Evolutionary conservation across 495 filamentous ascomycete species (phyloP).

Genomic region (Penicillium macrosclerotiorum): DNA sequence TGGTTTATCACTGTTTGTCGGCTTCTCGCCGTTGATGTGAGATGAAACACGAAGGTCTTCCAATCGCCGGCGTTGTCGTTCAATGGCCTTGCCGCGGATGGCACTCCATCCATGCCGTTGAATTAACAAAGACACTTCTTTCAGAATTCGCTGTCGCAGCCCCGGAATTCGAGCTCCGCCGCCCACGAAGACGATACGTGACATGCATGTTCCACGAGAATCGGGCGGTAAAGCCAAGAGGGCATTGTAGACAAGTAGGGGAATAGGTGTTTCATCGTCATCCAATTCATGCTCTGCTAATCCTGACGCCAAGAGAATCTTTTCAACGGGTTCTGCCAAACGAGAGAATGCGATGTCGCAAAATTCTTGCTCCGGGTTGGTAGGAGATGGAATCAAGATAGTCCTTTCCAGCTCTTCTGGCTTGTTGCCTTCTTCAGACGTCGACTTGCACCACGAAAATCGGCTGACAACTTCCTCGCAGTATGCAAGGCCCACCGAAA

Average conservation of each 20-base stretch:
- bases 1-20: conserved; percentile 10
- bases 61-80: conserved; percentile 52
- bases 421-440: conserved; percentile 5
- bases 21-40: conserved; percentile 18
- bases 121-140: conserved; percentile 66
- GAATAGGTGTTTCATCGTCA: conserved; percentile 79
- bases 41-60: conserved; percentile 41
- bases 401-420: conserved; percentile 1
- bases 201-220: conserved; percentile 80
- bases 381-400: conserved; percentile 46
- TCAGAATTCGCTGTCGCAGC: conserved; percentile 72
- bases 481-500: conserved; percentile 64
- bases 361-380: conserved; percentile 35
- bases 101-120: conserved; percentile 72
- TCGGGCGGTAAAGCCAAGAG: conserved; percentile 77
- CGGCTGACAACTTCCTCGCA: conserved; percentile 73
- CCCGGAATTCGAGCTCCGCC: conserved; percentile 79
- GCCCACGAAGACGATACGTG: conserved; percentile 84
- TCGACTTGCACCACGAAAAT: conserved; percentile 70
- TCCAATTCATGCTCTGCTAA: conserved; percentile 60
- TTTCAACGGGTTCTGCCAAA: conserved; percentile 73
- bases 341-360: conserved; percentile 60
- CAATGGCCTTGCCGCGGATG: conserved; percentile 60
- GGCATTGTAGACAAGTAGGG: conserved; percentile 68
- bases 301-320: conserved; percentile 63